These are phyloP conservation scores for Cystobasidium slooffiae DNA, from an alignment of 1,284 basidiomycete species.

Conservation along the genomic window DNA sequence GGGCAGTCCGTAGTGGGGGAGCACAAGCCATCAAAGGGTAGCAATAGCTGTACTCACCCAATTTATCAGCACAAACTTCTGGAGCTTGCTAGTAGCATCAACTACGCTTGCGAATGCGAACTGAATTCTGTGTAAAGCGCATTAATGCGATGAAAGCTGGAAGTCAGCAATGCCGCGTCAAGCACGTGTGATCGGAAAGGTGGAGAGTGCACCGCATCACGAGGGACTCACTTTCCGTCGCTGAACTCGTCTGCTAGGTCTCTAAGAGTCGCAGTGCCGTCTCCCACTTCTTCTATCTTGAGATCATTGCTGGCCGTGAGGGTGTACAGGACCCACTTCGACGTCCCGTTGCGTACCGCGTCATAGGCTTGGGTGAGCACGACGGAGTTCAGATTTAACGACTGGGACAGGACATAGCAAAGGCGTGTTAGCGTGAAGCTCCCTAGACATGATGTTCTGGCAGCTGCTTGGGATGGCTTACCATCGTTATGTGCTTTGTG, in stretches of 20 bases:
- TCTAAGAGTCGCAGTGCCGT: constrained; percentile 82
- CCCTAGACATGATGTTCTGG: too few species aligned
- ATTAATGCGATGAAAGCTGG: background rate
- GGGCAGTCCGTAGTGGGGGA: too few species aligned
- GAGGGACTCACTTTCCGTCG: constrained; percentile 73
- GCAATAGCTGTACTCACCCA: constrained; percentile 53
- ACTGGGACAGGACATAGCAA: constrained; percentile 13
- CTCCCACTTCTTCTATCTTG: constrained; percentile 43
- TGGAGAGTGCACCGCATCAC: constrained; percentile 37
- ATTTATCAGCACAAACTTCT: constrained; percentile 82
- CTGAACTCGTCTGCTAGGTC: constrained; percentile 93
- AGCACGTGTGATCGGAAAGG: constrained; percentile 22
- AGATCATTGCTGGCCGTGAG: constrained; percentile 46
- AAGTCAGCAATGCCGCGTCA: constrained; percentile 15
- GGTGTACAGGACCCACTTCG: constrained; percentile 45
- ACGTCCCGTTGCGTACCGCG: constrained; percentile 35
- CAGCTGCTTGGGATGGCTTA: too few species aligned
- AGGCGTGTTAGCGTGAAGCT: too few species aligned
- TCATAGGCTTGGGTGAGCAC: constrained; percentile 34
- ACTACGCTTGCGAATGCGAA: constrained; percentile 89
- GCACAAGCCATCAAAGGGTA: background rate
- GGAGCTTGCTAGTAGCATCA: constrained; percentile 86
- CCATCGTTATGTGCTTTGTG: too few species aligned
- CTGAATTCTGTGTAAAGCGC: constrained; percentile 70
- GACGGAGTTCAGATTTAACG: constrained; percentile 31